These are phyloP conservation scores for Diplodia seriata DNA, from an alignment of 2,329 filamentous ascomycete species.

Conservation along the genomic window DNA sequence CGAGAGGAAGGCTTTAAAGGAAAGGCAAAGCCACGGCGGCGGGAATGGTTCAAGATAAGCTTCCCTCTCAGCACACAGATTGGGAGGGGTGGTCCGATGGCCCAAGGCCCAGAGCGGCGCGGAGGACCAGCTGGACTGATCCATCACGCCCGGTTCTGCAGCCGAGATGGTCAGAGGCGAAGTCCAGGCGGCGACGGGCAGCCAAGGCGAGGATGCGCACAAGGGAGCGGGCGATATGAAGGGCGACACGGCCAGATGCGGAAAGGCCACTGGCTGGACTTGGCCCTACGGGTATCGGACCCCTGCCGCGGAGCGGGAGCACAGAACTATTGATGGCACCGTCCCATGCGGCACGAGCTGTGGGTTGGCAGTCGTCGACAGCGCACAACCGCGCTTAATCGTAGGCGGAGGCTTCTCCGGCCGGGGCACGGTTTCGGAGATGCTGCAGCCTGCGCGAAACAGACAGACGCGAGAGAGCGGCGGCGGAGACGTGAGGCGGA, in stretches of 20 bases:
- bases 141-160: neutral
- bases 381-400: no score
- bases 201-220: neutral
- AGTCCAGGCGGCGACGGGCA: constrained; percentile 10
- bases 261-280: neutral
- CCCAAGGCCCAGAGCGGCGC: constrained; percentile 18
- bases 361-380: neutral
- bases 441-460: no score
- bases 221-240: constrained; percentile 24
- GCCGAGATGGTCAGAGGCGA: constrained; percentile 12
- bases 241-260: neutral
- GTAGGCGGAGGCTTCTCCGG: no score
- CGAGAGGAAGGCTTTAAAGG: constrained; percentile 9
- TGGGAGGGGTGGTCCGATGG: neutral
- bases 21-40: neutral
- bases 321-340: constrained; percentile 2
- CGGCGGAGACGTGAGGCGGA: neutral
- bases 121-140: constrained; percentile 9
- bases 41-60: constrained; percentile 23
- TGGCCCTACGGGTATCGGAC: neutral
- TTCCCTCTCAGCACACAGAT: neutral
- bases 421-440: no score
- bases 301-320: constrained; percentile 9
- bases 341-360: constrained; percentile 1
- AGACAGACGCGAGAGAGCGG: neutral